Base-by-base conservation (phyloP, 176 grass and related monocot genomes). In the Thalia dealbata region DNA sequence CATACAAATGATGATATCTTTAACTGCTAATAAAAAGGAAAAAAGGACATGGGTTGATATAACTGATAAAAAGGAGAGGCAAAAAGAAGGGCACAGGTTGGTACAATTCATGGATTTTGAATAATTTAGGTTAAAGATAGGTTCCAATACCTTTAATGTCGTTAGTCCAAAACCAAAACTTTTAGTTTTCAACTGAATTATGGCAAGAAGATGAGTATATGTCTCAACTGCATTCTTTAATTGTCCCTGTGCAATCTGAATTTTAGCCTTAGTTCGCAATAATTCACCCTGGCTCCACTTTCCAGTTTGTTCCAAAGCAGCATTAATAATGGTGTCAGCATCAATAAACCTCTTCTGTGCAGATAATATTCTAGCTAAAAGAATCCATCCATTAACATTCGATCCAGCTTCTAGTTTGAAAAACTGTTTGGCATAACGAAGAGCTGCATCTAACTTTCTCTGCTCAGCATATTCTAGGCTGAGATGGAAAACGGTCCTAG, bases 391-490 rank as follows among this genome's bases (percentile, higher is more conserved):
- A 64, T 78, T 90, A 69, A 89, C 54, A 80, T 95, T 84, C 43
- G 85, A 95, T 71, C 95, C 85, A 43, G 76, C 80, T 75, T 99
- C 90, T 69, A 99, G 84, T 85, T 91, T 93, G 68, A 91, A 32
- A 69, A 91, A 64, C 35, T 82, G 82, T 73, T 99, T 99, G 10
- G 88, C 85, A 75, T 91, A 99, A 72, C 76, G 85, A 67, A 84
- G 80, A 24, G 95, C 95, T 55, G 78, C 79, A 64, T 95, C 88
- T 84, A 99, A 77, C 75, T 99, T 99, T 79, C 95, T 95, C 72
- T 95, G 90, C 38, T 95, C 90, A 75, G 95, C 90, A 79, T 83
- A 75, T 86, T 93, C 95, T 81, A 95, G 75, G 67, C 87, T 86
- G 56, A 99, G 79, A 88, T 74, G 85, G 76, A 84, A 84, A 42